These are phyloP conservation scores for Jatropha multifida DNA, from an alignment of 441 rosid genomes.

Conservation along the genomic window DNA sequence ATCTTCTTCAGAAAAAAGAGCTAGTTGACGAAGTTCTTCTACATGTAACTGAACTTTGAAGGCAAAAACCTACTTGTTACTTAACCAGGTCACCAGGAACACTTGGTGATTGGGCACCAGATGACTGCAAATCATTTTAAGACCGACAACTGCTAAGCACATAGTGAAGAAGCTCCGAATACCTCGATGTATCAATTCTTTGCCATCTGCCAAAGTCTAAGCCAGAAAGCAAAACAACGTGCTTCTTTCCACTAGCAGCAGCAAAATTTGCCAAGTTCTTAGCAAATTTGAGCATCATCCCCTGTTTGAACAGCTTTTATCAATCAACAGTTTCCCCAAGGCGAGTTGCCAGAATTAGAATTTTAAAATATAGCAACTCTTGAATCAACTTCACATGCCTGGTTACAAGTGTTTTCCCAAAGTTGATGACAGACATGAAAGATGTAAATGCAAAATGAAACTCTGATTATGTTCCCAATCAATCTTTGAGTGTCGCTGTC, in stretches of 20 bases:
- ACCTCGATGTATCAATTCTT: slow-evolving; percentile 83
- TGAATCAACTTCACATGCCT: slow-evolving; percentile 7
- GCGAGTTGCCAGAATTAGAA: not conserved
- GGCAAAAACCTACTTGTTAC: not conserved
- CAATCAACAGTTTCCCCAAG: not conserved
- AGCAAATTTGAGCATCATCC: slow-evolving; percentile 75
- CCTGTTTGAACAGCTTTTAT: slow-evolving; percentile 39
- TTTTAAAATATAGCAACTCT: not conserved
- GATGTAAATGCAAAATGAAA: not conserved
- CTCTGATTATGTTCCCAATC: not conserved
- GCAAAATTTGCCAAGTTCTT: slow-evolving; percentile 79
- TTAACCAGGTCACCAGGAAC: not conserved
- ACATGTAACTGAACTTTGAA: not conserved
- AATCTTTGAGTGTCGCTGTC: not conserved
- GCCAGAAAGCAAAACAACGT: slow-evolving; percentile 69
- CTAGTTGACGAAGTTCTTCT: not conserved
- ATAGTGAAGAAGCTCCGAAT: slow-evolving; percentile 2
- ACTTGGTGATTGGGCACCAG: not conserved
- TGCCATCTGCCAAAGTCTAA: slow-evolving; percentile 89
- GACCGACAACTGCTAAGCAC: slow-evolving; percentile 1
- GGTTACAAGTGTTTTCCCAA: not conserved
- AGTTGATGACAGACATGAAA: not conserved
- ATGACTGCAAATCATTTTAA: not conserved
- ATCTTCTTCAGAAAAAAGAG: not conserved
- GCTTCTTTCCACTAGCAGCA: slow-evolving; percentile 68